Evolutionary conservation across 2,329 filamentous ascomycete species (phyloP), one percentile per base, ranked within the genome.

Genomic region (Ophiostoma sp.): DNA sequence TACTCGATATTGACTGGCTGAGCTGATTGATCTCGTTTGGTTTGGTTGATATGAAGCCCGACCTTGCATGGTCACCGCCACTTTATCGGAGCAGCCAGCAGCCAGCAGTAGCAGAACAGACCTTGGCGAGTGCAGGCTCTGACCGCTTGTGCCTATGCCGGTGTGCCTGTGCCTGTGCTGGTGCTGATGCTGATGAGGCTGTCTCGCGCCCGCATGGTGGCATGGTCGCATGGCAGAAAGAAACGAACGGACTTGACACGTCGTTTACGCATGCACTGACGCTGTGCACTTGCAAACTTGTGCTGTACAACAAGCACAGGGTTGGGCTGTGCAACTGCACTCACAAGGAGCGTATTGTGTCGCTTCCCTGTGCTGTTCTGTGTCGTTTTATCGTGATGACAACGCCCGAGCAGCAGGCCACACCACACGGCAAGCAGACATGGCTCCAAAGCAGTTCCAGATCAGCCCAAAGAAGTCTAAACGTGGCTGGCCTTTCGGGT

Each of bases 41-140:
- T 44, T 39, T 11, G 36, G 10, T 41, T 41, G 27, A 31, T 41
- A 11, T 20, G 33, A 64, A 64, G 33, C 20, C 62, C 64, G 48
- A 69, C 44, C 33, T 57, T 68, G 41, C 60, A 57, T 48, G 27
- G 62, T 48, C 57, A 71, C 70, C 60, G 62, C 70, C 67, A 69
- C 33, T 71, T 67, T 57, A 8, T 39, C 36, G 36, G 36, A 13
- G 36, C 6, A 20, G 44, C 20, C 4, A 41, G 52, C n/a, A 27
- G 23, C 11, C 23, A 57, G 52, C n/a, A 23, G 48, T 52, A 52
- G 8, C 23, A n/a, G 23, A 31, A 4, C 52, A 10, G 39, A 41
- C 8, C 13, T 15, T 20, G 17, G 44, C 20, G 17, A n/a, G 44
- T 20, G 5, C 8, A 60, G 23, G 11, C 54, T 33, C 27, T 62